Percentiles rank a stretch among this genome's conserved stretches.
Evolutionary conservation across 176 grass and related monocot species (phyloP).

Genomic region (Melocanna baccifera): DNA sequence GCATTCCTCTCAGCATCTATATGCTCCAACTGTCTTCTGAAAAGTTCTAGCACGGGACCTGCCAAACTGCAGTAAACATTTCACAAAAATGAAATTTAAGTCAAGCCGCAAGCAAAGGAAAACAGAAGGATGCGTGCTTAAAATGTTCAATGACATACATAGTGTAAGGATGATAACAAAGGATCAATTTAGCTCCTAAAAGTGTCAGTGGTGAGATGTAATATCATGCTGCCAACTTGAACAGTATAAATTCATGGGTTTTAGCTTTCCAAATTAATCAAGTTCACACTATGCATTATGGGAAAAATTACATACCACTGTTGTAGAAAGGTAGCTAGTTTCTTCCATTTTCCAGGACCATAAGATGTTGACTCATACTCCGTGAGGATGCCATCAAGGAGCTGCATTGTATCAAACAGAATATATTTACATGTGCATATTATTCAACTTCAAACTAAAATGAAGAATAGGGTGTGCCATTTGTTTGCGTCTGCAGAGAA

Average conservation of each 20-base stretch:
- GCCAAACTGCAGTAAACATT: constrained; percentile 59
- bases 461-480: background rate
- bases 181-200: background rate
- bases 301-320: constrained; percentile 56
- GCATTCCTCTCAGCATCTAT: constrained; percentile 74
- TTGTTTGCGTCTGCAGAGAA: constrained; percentile 7
- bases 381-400: constrained; percentile 62
- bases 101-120: constrained; percentile 11
- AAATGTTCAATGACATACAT: constrained; percentile 3
- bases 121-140: background rate
- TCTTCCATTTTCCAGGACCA: constrained; percentile 85
- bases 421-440: background rate
- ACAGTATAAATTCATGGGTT: background rate
- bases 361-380: constrained; percentile 76
- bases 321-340: constrained; percentile 65
- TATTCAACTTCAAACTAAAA: constrained; percentile 3
- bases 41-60: constrained; percentile 75
- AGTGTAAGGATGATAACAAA: background rate
- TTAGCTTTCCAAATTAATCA: background rate
- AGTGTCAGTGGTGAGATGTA: background rate
- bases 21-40: constrained; percentile 74
- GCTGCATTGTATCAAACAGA: constrained; percentile 46
- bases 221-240: background rate
- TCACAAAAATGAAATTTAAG: background rate
- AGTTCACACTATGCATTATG: background rate